Conservation (phyloP, 495 filamentous ascomycete genomes). For the Parmelia sp. region DNA sequence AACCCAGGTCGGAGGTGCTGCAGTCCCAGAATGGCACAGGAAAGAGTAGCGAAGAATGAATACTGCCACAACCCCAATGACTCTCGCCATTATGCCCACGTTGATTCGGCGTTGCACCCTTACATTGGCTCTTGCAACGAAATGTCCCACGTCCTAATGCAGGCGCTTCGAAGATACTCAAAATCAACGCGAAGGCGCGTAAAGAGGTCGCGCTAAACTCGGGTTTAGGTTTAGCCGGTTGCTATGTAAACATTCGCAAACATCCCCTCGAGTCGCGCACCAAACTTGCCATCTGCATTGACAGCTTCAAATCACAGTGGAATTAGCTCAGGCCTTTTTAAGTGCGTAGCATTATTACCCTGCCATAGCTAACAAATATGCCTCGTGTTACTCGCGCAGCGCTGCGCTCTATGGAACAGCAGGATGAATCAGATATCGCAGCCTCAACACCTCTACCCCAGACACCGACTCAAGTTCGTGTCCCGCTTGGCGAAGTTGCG, state of each 20-base stretch:
- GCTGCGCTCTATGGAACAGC: slow-evolving; percentile 23
- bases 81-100: not conserved
- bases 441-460: slow-evolving; percentile 20
- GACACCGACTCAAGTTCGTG: slow-evolving; percentile 22
- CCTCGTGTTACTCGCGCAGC: slow-evolving; percentile 33
- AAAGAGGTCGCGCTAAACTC: slow-evolving; percentile 16
- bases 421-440: slow-evolving; percentile 21
- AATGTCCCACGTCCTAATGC: not conserved
- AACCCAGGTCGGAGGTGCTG: slow-evolving; percentile 32
- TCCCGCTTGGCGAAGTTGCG: slow-evolving; percentile 25
- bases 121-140: not conserved
- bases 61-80: not conserved
- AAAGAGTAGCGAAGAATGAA: slow-evolving; percentile 12
- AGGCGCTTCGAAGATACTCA: not conserved
- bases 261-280: not conserved
- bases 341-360: not conserved
- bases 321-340: not conserved
- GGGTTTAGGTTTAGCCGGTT: slow-evolving; percentile 22
- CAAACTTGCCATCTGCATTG: not conserved
- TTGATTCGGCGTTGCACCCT: not conserved
- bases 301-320: not conserved
- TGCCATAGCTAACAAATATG: slow-evolving; percentile 25
- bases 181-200: slow-evolving; percentile 13
- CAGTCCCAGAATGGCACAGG: slow-evolving; percentile 9
- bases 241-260: slow-evolving; percentile 27